Percentiles rank a stretch among this genome's conserved stretches.
phyloP scores from a whole-genome alignment of 768 basidiomycete genomes.

The Tricholoma sp. region DNA sequence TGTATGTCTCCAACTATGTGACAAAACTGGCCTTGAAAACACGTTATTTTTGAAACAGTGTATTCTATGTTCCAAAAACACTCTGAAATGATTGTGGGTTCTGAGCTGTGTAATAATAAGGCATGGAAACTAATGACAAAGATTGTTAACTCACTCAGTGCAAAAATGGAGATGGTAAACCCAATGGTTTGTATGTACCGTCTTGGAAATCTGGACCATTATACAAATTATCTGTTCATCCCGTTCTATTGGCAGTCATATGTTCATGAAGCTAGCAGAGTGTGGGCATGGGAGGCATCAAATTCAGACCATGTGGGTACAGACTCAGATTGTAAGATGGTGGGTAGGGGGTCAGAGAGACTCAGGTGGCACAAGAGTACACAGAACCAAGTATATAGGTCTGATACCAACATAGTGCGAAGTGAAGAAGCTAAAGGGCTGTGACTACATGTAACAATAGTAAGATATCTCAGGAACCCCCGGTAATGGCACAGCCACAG shows the following conservation, averaged over 20 bases:
- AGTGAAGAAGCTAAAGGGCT: too few species aligned
- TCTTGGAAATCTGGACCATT: constrained; percentile 31
- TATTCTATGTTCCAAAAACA: constrained; percentile 20
- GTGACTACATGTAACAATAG: too few species aligned
- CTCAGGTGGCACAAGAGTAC: too few species aligned
- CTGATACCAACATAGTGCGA: too few species aligned
- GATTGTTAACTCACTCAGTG: constrained; percentile 29
- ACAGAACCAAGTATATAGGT: too few species aligned
- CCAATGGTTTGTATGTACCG: constrained; percentile 32
- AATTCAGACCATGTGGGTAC: too few species aligned
- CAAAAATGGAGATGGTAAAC: constrained; percentile 31
- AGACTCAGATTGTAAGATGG: too few species aligned
- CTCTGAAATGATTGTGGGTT: constrained; percentile 16
- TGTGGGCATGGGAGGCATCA: constrained; percentile 9
- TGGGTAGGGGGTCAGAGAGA: too few species aligned
- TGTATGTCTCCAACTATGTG: constrained; percentile 41
- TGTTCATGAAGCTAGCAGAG: constrained; percentile 18
- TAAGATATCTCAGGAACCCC: too few species aligned
- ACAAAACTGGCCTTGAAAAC: constrained; percentile 36
- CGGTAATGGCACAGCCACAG: too few species aligned
- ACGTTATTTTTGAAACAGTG: constrained; percentile 28
- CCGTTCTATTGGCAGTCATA: constrained; percentile 28
- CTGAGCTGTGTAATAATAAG: not conserved
- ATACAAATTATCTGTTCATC: constrained; percentile 30
- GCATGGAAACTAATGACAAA: constrained; percentile 24